phyloP scores from a whole-genome alignment of 2,329 filamentous ascomycete species.

The Leptographium wingfieldii region DNA sequence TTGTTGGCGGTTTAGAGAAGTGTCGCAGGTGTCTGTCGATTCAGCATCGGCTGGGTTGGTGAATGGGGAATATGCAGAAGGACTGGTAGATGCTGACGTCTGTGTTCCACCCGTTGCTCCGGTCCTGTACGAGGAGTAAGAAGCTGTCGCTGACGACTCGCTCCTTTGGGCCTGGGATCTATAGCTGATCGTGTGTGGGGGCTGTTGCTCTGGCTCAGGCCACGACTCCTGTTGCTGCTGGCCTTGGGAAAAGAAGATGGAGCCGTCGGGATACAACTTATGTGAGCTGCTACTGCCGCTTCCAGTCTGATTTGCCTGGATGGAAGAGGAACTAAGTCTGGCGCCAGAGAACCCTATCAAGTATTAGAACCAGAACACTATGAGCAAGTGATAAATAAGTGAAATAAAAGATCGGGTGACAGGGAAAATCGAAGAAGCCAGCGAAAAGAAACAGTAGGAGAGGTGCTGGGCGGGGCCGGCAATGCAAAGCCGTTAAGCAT shows the following conservation, averaged over 20 bases:
- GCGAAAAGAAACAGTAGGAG: background rate
- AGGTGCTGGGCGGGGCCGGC: too few species aligned
- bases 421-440: background rate
- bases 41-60: background rate
- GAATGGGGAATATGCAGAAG: background rate
- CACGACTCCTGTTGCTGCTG: constrained; percentile 1
- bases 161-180: background rate
- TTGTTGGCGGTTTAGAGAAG: background rate
- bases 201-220: background rate
- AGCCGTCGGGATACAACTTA: background rate
- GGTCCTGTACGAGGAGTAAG: background rate
- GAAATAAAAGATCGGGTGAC: background rate
- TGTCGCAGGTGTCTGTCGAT: background rate
- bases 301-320: background rate
- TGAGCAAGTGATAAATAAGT: background rate
- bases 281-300: background rate
- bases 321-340: background rate
- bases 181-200: background rate
- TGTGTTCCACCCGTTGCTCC: background rate
- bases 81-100: background rate
- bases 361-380: background rate
- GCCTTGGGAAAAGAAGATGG: background rate
- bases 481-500: background rate
- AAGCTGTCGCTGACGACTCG: background rate
- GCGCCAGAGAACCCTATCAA: background rate